These are phyloP conservation scores for Teratosphaeriaceae sp. DNA, from an alignment of 2,329 filamentous ascomycete species.

Conservation along the genomic window DNA sequence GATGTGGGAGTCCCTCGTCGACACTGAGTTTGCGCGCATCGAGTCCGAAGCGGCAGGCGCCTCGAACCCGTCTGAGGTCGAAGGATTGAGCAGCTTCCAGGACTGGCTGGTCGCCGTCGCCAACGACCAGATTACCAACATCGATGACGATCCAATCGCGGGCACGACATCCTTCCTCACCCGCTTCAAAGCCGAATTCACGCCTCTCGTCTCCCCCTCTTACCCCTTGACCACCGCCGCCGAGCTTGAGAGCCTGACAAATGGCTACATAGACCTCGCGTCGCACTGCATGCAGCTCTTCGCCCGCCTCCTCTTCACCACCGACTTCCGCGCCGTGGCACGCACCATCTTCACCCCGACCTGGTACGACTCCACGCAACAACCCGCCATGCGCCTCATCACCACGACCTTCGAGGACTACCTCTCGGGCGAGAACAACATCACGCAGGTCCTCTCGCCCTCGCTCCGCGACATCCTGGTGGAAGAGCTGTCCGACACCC, in stretches of 20 bases:
- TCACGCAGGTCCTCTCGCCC: slow-evolving; percentile 74
- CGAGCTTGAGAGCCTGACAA: slow-evolving; percentile 69
- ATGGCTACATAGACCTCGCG: slow-evolving; percentile 91
- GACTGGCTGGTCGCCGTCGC: slow-evolving; percentile 97
- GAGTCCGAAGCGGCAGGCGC: slow-evolving; percentile 47
- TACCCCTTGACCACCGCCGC: slow-evolving; percentile 66
- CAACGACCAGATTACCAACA: slow-evolving; percentile 97
- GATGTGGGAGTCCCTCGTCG: slow-evolving; percentile 80
- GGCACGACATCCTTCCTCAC: slow-evolving; percentile 74
- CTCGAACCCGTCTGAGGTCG: slow-evolving; percentile 55
- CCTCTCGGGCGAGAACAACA: slow-evolving; percentile 59
- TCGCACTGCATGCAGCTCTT: slow-evolving; percentile 90
- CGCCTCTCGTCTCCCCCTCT: slow-evolving; percentile 68
- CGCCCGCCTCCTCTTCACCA: slow-evolving; percentile 76
- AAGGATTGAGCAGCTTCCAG: slow-evolving; percentile 65
- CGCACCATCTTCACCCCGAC: slow-evolving; percentile 82
- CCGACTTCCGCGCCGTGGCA: slow-evolving; percentile 81
- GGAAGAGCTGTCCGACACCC: slow-evolving; percentile 86
- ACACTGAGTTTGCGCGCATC: slow-evolving; percentile 75
- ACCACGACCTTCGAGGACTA: slow-evolving; percentile 95
- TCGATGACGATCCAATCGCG: slow-evolving; percentile 77
- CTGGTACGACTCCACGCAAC: slow-evolving; percentile 78
- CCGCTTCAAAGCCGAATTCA: slow-evolving; percentile 77
- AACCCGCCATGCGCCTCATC: slow-evolving; percentile 72
- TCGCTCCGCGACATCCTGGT: slow-evolving; percentile 86